phyloP scores from a whole-genome alignment of 768 basidiomycete species.

The Tricholoma terreum region DNA sequence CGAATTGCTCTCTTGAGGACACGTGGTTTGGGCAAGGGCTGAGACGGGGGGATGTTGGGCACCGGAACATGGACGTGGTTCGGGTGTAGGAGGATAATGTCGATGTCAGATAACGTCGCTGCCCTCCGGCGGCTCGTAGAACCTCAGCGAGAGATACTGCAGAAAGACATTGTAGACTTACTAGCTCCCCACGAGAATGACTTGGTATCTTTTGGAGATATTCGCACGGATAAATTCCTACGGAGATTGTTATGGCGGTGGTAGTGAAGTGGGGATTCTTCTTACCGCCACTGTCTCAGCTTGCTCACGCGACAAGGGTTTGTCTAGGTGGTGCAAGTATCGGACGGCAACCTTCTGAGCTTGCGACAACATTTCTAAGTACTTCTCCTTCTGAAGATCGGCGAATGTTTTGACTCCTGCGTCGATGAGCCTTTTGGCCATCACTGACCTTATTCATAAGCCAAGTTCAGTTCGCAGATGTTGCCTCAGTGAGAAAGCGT shows the following conservation, averaged over 20 bases:
- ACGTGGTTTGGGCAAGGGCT: not conserved
- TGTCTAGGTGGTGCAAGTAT: slow-evolving; percentile 39
- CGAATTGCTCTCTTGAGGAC: not conserved
- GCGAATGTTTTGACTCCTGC: slow-evolving; percentile 46
- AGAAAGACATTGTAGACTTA: slow-evolving; percentile 29
- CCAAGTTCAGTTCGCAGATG: not conserved
- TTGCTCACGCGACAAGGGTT: slow-evolving; percentile 35
- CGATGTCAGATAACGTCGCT: slow-evolving; percentile 31
- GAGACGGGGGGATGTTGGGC: slow-evolving; percentile 23
- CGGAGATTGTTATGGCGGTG: not conserved
- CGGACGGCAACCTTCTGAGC: slow-evolving; percentile 36
- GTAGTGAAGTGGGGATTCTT: not conserved
- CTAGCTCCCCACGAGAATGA: slow-evolving; percentile 55
- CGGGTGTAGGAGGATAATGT: slow-evolving; percentile 45
- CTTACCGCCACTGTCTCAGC: slow-evolving; percentile 46
- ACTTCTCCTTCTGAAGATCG: slow-evolving; percentile 40
- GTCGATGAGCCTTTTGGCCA: slow-evolving; percentile 44
- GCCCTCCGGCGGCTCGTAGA: slow-evolving; percentile 46
- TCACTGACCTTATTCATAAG: slow-evolving; percentile 20
- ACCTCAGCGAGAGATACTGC: not conserved
- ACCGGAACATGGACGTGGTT: slow-evolving; percentile 41
- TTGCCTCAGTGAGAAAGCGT: not conserved
- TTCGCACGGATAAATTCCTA: slow-evolving; percentile 50
- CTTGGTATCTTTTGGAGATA: slow-evolving; percentile 45
- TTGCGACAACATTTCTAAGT: slow-evolving; percentile 33